These are phyloP conservation scores for Entonaema liquescens DNA, from an alignment of 495 filamentous ascomycete genomes.

Conservation along the genomic window DNA sequence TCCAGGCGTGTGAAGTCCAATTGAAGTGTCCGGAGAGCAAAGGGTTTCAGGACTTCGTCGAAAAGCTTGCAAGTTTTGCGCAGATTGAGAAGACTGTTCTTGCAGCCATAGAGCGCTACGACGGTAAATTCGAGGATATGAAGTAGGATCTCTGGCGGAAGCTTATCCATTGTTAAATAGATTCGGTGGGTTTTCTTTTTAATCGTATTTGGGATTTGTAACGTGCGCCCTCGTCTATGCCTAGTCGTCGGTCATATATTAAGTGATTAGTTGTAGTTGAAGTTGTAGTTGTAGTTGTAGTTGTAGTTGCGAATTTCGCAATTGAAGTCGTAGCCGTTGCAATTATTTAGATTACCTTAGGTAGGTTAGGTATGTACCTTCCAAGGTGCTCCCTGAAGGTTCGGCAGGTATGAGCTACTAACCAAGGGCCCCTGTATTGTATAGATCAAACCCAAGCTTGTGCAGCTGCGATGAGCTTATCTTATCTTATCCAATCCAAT, in stretches of 20 bases:
- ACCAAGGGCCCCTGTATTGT: not conserved
- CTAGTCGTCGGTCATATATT: not conserved
- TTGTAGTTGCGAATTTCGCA: not conserved
- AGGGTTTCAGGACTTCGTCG: constrained; percentile 39
- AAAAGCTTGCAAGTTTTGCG: constrained; percentile 41
- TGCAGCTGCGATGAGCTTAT: not conserved
- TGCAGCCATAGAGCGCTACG: constrained; percentile 15
- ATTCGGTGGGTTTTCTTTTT: not conserved
- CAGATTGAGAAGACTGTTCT: constrained; percentile 37
- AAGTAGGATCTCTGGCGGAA: constrained; percentile 28
- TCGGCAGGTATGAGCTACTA: not conserved
- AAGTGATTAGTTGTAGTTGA: not conserved
- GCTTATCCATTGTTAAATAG: constrained; percentile 13
- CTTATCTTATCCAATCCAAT: not conserved
- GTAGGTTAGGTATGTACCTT: no score
- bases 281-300: not conserved
- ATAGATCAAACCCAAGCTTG: not conserved
- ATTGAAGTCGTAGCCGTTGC: not conserved
- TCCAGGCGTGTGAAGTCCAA: constrained; percentile 44
- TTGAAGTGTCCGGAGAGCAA: constrained; percentile 33
- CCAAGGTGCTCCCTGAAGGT: not conserved
- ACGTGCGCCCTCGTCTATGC: not conserved
- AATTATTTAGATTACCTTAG: not conserved
- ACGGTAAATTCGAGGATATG: constrained; percentile 29
- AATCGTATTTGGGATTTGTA: not conserved